Evolutionary conservation across 345 rosid species (phyloP), one percentile per base, ranked within the genome.

Genomic region (Pugionium cornutum): DNA sequence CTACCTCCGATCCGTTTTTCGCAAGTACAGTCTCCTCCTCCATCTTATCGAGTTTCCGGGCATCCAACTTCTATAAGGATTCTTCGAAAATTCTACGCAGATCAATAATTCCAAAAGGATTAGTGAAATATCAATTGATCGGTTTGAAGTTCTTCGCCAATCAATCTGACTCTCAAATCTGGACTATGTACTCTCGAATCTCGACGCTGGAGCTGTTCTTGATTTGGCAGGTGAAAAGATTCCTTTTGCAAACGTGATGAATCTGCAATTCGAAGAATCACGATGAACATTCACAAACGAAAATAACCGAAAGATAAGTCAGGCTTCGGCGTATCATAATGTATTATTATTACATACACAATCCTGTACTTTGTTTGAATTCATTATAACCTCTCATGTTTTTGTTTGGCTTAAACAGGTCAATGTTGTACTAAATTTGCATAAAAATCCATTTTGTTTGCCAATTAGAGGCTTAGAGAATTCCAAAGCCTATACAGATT

Each of bases 1-100:
- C 68, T 36, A 66, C 70, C 32, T 56, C 69, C 42, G 72, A 69
- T 61, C 61, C 46, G 67, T n/a, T 72, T 47, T 65, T 59, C 34
- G 2, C 51, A 1, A 66, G 7, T 63, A 58, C 58, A 34, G 57
- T 40, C 53, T 64, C 77, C 75, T 71, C 79, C 64, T 81, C 83
- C 90, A 82, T 82, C 73, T 28, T 47, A 54, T 53, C 59, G 72
- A 45, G 34, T 29, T 52, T 49, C 60, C 6, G 10, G 41, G 67
- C 55, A 66, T 54, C 11, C 50, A n/a, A 36, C 9, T 30, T 2
- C 6, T n/a, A 34, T 11, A 11, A 33, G 25, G 39, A 32, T 53
- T 49, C 53, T 6, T 27, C 53, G 32, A 31, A 31, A 31, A 31
- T 2, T 31, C 40, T 8, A 2, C 36, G 9, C 36, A 58, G 41